A percentile compares a stretch with the other conserved stretches of the same genome.
Evolutionary conservation across 2,329 filamentous ascomycete species (phyloP).

Genomic region (Botrytis tulipae): DNA sequence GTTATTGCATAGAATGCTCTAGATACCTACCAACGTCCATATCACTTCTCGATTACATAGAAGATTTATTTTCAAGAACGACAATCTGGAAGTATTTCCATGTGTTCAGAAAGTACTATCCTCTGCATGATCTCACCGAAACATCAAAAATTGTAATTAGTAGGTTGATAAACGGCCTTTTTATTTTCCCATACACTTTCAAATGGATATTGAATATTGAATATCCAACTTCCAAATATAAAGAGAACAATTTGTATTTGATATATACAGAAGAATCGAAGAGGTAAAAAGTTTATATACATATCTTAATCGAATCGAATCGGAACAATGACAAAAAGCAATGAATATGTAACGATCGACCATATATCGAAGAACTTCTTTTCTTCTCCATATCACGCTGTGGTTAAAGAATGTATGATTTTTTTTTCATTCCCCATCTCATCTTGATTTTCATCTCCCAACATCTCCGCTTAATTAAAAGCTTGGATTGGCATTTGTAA

Average conservation of each 20-base stretch:
- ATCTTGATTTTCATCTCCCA: neutral
- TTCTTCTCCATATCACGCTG: neutral
- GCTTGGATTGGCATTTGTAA: slow-evolving; percentile 55
- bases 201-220: neutral
- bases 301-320: neutral
- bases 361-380: neutral
- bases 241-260: neutral
- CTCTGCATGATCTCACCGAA: too few species aligned
- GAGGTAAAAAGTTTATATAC: slow-evolving; percentile 14
- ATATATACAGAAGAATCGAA: slow-evolving; percentile 20
- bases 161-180: too few species aligned
- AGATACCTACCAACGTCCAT: too few species aligned
- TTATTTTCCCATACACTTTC: neutral
- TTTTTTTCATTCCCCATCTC: neutral
- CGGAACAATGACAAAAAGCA: too few species aligned
- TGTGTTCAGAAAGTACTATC: too few species aligned
- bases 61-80: too few species aligned
- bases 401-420: neutral
- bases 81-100: too few species aligned
- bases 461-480: slow-evolving; percentile 42
- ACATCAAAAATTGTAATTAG: too few species aligned
- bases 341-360: neutral
- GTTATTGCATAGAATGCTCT: too few species aligned
- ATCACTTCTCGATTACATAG: too few species aligned
- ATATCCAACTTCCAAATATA: neutral